These are phyloP conservation scores for Neopestalotiopsis rosae DNA, from an alignment of 2,329 filamentous ascomycete genomes.

Conservation along the genomic window DNA sequence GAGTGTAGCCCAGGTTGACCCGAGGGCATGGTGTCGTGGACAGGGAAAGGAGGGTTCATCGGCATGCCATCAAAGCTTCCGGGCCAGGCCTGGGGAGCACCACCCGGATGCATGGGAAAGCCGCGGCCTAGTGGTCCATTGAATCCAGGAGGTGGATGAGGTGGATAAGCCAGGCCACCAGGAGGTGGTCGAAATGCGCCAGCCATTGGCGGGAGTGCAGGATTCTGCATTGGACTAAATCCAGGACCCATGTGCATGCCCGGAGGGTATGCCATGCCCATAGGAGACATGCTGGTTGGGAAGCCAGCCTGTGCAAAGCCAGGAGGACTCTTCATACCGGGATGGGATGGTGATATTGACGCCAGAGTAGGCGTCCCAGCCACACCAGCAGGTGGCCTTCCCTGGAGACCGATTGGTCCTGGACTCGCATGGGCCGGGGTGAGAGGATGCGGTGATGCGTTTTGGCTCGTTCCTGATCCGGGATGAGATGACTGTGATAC, in stretches of 20 bases:
- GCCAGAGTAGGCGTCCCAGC: constrained; percentile 46
- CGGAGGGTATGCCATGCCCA: constrained; percentile 61
- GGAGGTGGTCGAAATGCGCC: constrained; percentile 50
- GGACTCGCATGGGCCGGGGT: constrained; percentile 71
- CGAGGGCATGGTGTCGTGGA: constrained; percentile 36
- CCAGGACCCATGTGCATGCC: constrained; percentile 62
- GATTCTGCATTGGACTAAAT: constrained; percentile 43
- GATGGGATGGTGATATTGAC: constrained; percentile 68
- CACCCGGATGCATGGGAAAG: constrained; percentile 47
- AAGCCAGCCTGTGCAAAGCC: constrained; percentile 48
- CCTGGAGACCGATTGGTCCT: constrained; percentile 64
- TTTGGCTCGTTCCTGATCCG: constrained; percentile 58
- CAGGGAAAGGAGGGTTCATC: constrained; percentile 46
- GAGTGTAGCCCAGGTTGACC: constrained; percentile 64
- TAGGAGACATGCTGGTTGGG: constrained; percentile 53
- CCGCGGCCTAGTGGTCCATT: constrained; percentile 48
- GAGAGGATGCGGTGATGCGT: constrained; percentile 63
- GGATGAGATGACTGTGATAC: constrained; percentile 74
- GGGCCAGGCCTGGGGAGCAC: constrained; percentile 60
- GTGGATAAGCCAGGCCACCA: constrained; percentile 52
- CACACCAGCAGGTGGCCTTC: constrained; percentile 58
- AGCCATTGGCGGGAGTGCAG: constrained; percentile 48
- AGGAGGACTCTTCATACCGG: constrained; percentile 61
- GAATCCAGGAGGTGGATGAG: constrained; percentile 51
- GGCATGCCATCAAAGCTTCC: constrained; percentile 47